Conservation (phyloP, 257 asterid genomes). For the Linaria vulgaris region DNA sequence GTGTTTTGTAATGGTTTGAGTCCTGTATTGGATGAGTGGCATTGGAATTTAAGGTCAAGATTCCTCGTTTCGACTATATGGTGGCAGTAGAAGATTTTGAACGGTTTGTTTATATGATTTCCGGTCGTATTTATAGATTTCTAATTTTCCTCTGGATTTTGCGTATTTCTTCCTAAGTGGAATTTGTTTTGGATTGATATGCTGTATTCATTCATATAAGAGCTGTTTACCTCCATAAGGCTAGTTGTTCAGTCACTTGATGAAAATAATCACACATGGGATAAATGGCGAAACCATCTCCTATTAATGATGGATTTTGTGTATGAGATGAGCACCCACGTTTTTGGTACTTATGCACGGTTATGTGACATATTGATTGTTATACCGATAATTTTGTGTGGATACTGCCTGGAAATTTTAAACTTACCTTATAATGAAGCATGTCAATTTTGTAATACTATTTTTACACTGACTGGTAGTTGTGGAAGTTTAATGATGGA, state of each 20-base stretch:
- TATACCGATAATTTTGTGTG: background rate
- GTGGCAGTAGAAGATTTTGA: too few relatives aligned
- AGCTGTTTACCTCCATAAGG: background rate
- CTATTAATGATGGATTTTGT: constrained; percentile 15
- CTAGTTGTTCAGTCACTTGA: background rate
- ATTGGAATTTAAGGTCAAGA: constrained; percentile 5
- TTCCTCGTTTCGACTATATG: background rate
- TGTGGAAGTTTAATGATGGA: background rate
- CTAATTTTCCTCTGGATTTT: constrained; percentile 14
- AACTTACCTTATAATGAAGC: constrained; percentile 7
- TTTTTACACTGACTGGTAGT: constrained; percentile 1
- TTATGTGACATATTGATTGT: too few relatives aligned
- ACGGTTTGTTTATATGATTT: too few relatives aligned
- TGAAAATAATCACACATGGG: background rate
- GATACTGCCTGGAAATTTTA: background rate
- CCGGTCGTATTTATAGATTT: background rate
- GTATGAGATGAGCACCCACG: background rate
- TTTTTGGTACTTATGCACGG: background rate
- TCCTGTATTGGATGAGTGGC: constrained; percentile 11
- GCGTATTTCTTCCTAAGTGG: background rate
- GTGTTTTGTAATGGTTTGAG: constrained; percentile 6
- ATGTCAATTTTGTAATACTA: background rate
- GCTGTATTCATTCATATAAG: constrained; percentile 7
- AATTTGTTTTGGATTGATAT: background rate
- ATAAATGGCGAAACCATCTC: background rate